Evolutionary conservation across 306 rosid species (phyloP), one percentile per base, ranked within the genome.

Genomic region (Vigna mungo): DNA sequence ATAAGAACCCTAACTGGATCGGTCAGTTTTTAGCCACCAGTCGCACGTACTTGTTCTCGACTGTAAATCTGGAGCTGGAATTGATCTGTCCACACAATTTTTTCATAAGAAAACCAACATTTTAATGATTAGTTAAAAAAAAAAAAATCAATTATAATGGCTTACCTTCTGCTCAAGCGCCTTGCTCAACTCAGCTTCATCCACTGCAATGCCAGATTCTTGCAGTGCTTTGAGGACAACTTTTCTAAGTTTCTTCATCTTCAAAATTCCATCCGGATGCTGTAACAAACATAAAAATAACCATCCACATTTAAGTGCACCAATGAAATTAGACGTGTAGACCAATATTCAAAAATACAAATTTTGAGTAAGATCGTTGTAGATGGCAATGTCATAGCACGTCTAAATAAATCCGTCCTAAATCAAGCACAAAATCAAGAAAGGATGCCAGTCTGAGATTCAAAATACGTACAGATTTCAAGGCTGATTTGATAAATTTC

Each of bases 211-310:
- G 53, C 93, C 93, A 44, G 92, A 92, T 70, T 92, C 96, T 37
- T 61, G 89, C 67, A 95, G 49, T 60, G 86, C 90, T 80, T 87
- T 83, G 78, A 83, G 63, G 49, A 88, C 90, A 76, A 44, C 83
- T 87, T 89, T 95, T 78, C 81, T 85, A 71, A 95, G 82, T 69
- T 89, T 95, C 80, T 84, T 89, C 86, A 90, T 82, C 89, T 95
- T 95, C 82, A 95, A 80, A 49, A 48, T 82, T 74, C 93, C 97
- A 15, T 90, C 93, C 52, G 96, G 90, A 54, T 84, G 89, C 98
- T 95, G 90, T 69, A 74, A 73, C 83, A 58, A 76, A 8, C 65
- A 78, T 23, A 58, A 75, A 83, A 37, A 78, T 23, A 67, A 48
- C 72, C 27, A 67, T 43, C 70, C 27, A 41, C 51, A 39, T 36